A percentile compares a stretch with the other conserved stretches of the same genome.
phyloP scores from a whole-genome alignment of 176 grass and related monocot species.

The Aechmea fasciata region DNA sequence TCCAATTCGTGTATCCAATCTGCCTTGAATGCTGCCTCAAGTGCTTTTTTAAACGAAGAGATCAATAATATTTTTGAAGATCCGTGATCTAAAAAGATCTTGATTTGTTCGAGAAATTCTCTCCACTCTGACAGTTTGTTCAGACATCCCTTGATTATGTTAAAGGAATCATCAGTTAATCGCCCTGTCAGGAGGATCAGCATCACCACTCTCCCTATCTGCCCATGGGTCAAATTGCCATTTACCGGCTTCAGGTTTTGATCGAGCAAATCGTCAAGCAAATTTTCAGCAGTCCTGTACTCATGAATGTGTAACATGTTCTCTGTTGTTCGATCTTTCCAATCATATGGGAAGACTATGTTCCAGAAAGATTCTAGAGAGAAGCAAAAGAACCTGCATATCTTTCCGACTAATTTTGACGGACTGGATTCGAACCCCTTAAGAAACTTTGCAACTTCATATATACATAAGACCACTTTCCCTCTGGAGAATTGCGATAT shows the following conservation, averaged over 20 bases:
- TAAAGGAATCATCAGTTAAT: conserved; percentile 19
- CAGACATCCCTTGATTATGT: conserved; percentile 20
- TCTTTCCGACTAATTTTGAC: conserved; percentile 8
- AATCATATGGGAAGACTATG: conserved; percentile 21
- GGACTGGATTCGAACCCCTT: conserved; percentile 16
- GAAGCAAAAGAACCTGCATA: background rate
- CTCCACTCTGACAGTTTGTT: conserved; percentile 25
- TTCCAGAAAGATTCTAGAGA: conserved; percentile 22
- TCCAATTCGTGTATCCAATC: conserved; percentile 22
- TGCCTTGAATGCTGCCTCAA: conserved; percentile 25
- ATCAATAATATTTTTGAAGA: conserved; percentile 25
- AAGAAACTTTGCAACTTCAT: conserved; percentile 40
- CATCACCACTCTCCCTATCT: conserved; percentile 38
- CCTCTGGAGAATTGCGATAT: conserved; percentile 18
- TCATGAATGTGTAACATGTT: conserved; percentile 31
- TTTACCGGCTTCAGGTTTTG: background rate
- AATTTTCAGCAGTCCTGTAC: conserved; percentile 9
- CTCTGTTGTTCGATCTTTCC: conserved; percentile 15
- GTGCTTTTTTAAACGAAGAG: conserved; percentile 25
- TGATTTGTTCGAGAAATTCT: conserved; percentile 31
- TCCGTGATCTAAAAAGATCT: conserved; percentile 31
- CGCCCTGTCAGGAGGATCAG: conserved; percentile 31
- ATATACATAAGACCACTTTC: conserved; percentile 20
- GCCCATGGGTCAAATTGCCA: conserved; percentile 34
- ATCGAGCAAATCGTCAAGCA: conserved; percentile 34